Evolutionary conservation across 768 basidiomycete species (phyloP), one percentile per base, ranked within the genome.

Genomic region (Amanita thiersii): DNA sequence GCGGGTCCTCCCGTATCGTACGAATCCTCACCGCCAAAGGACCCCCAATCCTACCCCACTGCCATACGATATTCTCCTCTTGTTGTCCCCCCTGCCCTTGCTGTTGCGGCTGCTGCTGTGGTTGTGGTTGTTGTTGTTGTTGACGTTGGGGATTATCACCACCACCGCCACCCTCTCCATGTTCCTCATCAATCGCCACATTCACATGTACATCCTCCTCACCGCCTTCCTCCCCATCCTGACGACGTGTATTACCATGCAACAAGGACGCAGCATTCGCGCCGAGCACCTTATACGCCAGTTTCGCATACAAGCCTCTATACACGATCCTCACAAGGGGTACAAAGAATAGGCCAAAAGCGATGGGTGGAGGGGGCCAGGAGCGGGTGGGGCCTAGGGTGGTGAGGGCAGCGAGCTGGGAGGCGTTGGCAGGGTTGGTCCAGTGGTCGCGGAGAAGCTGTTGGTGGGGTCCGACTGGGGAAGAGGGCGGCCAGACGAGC

Each of bases 341-440:
- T 5, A 77, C 57, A 5, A 75, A 49, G 37, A 80, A 56, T 9
- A 79, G 49, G 5, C 74, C 75, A 30, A 78, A 73, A 1, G 75
- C 47, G n/a, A 73, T 49, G 0, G 79, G 78, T 0, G 79, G 72
- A 4, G 79, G 79, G 3, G 79, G 79, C 78, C 78, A 81, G 5
- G 56, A 50, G 38, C 34, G 47, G 20, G 21, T 45, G 24, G 25
- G 37, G 41, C 42, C 40, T 9, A 43, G 35, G 11, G 34, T 14
- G 10, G 42, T 40, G 31, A 52, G 47, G 2, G 72, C 63, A 46
- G 72, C 60, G 19, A 80, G 52, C 1, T 47, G 41, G 29, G 49
- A 37, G n/a, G 60, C 50, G 46, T 58, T 60, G 34, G 60, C 54
- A n/a, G 66, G 60, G 19, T 50, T 33, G 11, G 52, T 40, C 62